These are phyloP conservation scores for Verticillium isaacii DNA, from an alignment of 2,329 filamentous ascomycete genomes.

Conservation along the genomic window DNA sequence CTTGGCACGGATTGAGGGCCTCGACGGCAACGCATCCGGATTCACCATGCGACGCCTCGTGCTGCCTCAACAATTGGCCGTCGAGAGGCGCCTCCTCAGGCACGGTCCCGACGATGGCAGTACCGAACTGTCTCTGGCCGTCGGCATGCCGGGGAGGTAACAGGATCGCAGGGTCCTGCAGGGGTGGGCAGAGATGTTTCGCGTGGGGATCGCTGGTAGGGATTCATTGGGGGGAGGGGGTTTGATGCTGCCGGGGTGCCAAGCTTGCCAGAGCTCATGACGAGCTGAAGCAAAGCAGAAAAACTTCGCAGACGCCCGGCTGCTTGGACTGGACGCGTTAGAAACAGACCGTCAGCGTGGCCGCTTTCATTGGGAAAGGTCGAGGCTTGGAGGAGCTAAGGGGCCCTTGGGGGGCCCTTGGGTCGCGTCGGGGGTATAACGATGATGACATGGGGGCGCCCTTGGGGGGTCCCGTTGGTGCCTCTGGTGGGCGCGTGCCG, in stretches of 20 bases:
- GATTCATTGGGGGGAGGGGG: neutral
- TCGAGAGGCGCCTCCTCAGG: neutral
- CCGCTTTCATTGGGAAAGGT: neutral
- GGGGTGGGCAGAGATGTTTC: neutral
- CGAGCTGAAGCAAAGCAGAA: neutral
- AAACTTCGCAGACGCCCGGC: neutral
- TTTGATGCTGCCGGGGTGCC: neutral
- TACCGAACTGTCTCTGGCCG: neutral
- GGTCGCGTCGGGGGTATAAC: neutral
- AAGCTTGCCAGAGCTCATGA: neutral
- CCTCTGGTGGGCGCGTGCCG: neutral
- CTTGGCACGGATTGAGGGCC: neutral
- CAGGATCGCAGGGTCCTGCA: neutral
- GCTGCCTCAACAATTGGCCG: neutral
- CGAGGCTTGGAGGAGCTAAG: neutral
- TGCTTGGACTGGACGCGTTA: neutral
- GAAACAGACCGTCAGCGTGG: neutral
- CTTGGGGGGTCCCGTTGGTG: neutral
- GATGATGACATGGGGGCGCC: neutral
- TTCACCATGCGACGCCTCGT: neutral
- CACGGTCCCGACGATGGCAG: neutral
- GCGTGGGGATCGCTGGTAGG: neutral
- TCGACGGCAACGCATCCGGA: neutral
- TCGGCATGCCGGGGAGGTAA: neutral
- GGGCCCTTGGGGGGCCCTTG: neutral